phyloP scores from a whole-genome alignment of 352 stramenopile genomes.

The Globisporangium paddicum region DNA sequence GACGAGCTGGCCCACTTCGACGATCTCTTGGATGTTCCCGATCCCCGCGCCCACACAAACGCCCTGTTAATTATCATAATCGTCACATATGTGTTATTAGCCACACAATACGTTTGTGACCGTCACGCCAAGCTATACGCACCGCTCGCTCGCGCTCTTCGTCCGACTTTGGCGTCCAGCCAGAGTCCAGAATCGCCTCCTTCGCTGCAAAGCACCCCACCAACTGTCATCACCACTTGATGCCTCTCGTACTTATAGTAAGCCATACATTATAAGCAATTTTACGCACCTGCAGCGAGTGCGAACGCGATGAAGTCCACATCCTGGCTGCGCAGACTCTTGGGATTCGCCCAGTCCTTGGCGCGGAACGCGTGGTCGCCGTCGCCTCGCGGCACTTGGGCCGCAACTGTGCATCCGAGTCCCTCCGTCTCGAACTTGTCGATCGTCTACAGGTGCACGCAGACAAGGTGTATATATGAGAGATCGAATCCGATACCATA shows the following conservation, averaged over 20 bases:
- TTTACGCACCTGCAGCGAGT: conserved; percentile 63
- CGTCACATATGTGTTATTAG: neutral
- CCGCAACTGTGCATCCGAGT: conserved; percentile 68
- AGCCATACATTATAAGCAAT: neutral
- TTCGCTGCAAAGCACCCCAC: conserved; percentile 30
- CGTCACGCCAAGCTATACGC: conserved; percentile 3
- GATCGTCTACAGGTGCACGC: conserved; percentile 33
- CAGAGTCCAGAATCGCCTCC: conserved; percentile 77
- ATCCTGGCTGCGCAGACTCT: conserved; percentile 65
- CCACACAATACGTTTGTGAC: neutral
- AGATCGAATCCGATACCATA: no score
- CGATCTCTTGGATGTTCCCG: conserved; percentile 84
- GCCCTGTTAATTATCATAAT: conserved; percentile 30
- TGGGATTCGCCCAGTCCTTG: conserved; percentile 67
- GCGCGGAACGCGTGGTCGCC: conserved; percentile 47
- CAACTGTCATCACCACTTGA: no score
- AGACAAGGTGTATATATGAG: no score
- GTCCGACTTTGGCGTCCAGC: conserved; percentile 57
- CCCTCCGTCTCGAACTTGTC: conserved; percentile 47
- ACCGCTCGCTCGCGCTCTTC: conserved; percentile 65
- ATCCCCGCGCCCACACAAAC: conserved; percentile 84
- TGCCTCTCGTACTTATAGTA: no score
- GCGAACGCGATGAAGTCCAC: conserved; percentile 86
- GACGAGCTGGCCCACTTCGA: conserved; percentile 64
- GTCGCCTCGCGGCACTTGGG: conserved; percentile 57